phyloP scores from a whole-genome alignment of 2,329 filamentous ascomycete species.

The Colletotrichum orchidophilum region DNA sequence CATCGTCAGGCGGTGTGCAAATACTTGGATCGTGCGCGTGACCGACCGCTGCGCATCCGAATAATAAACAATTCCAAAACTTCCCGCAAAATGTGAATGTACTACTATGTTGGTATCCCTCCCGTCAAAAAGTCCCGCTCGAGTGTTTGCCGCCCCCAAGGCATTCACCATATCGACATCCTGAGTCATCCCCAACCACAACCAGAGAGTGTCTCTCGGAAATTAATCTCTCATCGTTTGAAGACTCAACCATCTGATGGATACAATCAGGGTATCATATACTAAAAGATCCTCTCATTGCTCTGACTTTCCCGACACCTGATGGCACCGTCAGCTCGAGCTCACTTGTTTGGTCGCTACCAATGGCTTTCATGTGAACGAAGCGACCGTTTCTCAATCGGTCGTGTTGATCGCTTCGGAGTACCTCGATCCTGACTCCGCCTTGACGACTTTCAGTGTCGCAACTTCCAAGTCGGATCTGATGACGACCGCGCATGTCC shows the following conservation, averaged over 20 bases:
- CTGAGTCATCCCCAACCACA: neutral
- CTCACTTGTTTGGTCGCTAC: conserved; percentile 32
- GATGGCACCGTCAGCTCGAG: conserved; percentile 22
- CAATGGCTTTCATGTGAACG: conserved; percentile 22
- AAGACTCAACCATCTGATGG: neutral
- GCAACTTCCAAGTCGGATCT: conserved; percentile 19
- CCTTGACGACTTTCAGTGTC: conserved; percentile 8
- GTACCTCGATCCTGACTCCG: conserved; percentile 1
- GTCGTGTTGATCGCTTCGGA: neutral
- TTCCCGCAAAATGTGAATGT: neutral
- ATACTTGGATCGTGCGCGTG: neutral
- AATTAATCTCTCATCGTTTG: neutral
- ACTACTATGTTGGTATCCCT: neutral
- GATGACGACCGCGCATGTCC: conserved; percentile 1
- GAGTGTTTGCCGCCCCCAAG: neutral
- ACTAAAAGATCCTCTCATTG: conserved; percentile 30
- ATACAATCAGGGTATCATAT: neutral
- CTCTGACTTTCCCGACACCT: conserved; percentile 8
- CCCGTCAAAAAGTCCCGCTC: neutral
- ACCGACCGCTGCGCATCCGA: neutral
- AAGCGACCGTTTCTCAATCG: conserved; percentile 4
- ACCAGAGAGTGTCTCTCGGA: neutral
- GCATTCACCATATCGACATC: neutral
- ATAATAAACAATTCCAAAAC: conserved; percentile 4
- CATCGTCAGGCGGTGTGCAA: neutral